Evolutionary conservation across 2,329 filamentous ascomycete genomes (phyloP), one percentile per base, ranked within the genome.

Genomic region (Colletotrichum tanaceti): DNA sequence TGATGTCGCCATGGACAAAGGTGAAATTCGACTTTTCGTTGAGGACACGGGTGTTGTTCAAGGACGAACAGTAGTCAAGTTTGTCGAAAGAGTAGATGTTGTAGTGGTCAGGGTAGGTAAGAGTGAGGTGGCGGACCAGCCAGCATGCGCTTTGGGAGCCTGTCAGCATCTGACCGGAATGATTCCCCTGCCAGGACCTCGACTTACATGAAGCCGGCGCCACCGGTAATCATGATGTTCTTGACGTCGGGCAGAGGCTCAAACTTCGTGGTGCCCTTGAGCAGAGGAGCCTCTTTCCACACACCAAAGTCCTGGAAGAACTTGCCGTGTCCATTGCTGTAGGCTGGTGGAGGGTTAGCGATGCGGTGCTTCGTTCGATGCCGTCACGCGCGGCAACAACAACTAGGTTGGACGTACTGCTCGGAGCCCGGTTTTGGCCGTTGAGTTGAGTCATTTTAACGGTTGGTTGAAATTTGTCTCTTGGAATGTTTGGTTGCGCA

Each of bases 71-170:
- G 80, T 94, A 93, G 77, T 95, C 92, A 68, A 95, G 85, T 79
- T 94, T 95, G 81, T 96, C 93, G 75, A 94, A 93, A 41, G 91
- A 94, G 58, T 95, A 84, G 71, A 95, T 87, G 75, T 92, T 92
- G 84, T 96, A 96, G 71, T 87, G 84, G 47, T 89, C 77, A 3
- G 90, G 87, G 75, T 95, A 95, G 41, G 90, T 93, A 66, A 92
- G 80, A 13, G 89, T 89, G 60, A 96, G 84, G 79, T 95, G 92
- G 70, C 93, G 90, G 71, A 93, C 91, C 44, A 95, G 86, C 93
- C 93, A 95, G 77, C 91, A 94, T 61, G 91, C 92, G 79, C 91
- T 94, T 75, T 16, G 35, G 50, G 35, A n/a, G 52, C 43, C 24
- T 49, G 58, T 54, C 39, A 50, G 61, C 10, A 53, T 77, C 24